Evolutionary conservation across 208 protist species (phyloP), one percentile per base, ranked within the genome.

Genomic region (Acanthamoeba lenticulata): DNA sequence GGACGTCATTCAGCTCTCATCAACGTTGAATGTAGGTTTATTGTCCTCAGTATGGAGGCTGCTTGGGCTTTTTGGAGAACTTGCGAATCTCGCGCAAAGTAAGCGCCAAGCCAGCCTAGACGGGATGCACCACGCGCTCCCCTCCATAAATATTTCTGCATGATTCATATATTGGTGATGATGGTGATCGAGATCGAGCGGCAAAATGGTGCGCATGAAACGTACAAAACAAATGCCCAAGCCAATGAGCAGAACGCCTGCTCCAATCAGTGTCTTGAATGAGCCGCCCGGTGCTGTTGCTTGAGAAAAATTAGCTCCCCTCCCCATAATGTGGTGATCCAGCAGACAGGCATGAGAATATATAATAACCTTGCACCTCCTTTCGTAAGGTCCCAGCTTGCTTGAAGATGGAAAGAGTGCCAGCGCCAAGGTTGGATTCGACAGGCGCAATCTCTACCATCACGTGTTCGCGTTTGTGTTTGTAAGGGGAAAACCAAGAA

Each of bases 71-170:
- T 69, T 67, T 90, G 29, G 38, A 0, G 34, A 90, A 90, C n/a
- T 90, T 90, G 24, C 83, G 83, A 21, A 90, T 90, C 57, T 90
- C 83, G 47, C 83, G 83, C 34, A 90, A 49, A 34, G 83, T 90
- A 27, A 90, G 83, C 0, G 83, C 44, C 47, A 90, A 67, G 6
- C 83, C 83, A 9, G 52, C 83, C 83, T 90, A 5, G 38, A 24
- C 5, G 7, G 15, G 57, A 27, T 34, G 55, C 6, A 34, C 4
- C n/a, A n/a, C n/a, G n/a, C n/a, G n/a, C n/a, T n/a, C n/a, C n/a
- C n/a, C n/a, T n/a, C n/a, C n/a, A n/a, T n/a, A n/a, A n/a, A n/a
- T n/a, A n/a, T n/a, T n/a, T n/a, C n/a, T n/a, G n/a, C n/a, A n/a
- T n/a, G n/a, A n/a, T n/a, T n/a, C n/a, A n/a, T n/a, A n/a, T n/a